Conservation (phyloP, 139 green algal species). For the Ettlia oleoabundans region DNA sequence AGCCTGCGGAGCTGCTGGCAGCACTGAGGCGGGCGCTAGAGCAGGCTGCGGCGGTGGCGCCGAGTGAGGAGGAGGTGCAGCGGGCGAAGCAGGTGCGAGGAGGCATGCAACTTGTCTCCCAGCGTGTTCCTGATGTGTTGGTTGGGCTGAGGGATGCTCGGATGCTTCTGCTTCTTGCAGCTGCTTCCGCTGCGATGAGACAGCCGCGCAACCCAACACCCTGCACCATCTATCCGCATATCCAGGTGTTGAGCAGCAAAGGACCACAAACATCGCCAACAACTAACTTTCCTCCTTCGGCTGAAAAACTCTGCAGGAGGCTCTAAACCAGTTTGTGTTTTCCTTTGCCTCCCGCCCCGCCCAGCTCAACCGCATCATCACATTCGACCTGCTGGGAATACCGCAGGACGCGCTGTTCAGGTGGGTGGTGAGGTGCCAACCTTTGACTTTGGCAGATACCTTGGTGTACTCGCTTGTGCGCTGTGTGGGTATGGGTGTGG, state of each 20-base stretch:
- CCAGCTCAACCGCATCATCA: conserved; percentile 67
- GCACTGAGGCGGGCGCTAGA: conserved; percentile 40
- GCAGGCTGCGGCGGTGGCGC: neutral
- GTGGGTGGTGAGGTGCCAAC: neutral
- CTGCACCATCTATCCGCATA: no score
- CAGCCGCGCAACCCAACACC: no score
- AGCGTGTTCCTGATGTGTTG: no score
- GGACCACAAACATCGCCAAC: no score
- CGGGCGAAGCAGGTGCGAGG: conserved; percentile 4
- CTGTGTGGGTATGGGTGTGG: no score
- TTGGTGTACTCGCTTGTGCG: neutral
- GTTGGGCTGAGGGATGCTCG: no score
- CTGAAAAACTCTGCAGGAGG: conserved; percentile 60
- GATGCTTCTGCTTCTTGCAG: no score
- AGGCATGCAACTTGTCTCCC: no score
- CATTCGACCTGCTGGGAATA: conserved; percentile 76
- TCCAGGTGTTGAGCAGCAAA: no score
- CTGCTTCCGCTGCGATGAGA: no score
- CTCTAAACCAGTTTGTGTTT: conserved; percentile 86
- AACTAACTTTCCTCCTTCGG: no score
- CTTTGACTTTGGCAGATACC: neutral
- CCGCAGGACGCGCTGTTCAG: conserved; percentile 75
- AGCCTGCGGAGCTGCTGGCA: conserved; percentile 55
- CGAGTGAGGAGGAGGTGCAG: conserved; percentile 3
- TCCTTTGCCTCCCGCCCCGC: conserved; percentile 71